Evolutionary conservation across 805 yeast species (phyloP).

Genomic region (Sugiyamaella chiloensis): DNA sequence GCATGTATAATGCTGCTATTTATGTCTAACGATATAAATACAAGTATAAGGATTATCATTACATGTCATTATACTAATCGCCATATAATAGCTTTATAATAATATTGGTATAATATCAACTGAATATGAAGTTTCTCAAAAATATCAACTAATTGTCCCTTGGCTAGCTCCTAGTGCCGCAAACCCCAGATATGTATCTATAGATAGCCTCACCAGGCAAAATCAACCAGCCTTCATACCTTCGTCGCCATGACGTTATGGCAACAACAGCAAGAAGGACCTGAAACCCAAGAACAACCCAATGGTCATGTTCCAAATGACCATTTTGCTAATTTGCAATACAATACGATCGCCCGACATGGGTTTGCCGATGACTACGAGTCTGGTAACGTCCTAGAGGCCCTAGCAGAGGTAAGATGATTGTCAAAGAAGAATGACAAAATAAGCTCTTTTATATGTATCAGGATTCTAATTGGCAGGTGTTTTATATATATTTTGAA

Average conservation of each 20-base stretch:
- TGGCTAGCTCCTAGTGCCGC: too few relatives aligned
- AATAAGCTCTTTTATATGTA: not conserved
- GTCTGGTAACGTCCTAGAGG: slow-evolving; percentile 47
- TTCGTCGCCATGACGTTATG: slow-evolving; percentile 2
- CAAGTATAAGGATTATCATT: too few relatives aligned
- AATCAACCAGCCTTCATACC: not conserved
- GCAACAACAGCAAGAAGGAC: not conserved
- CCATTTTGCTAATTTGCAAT: slow-evolving; percentile 18
- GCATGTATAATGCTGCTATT: too few relatives aligned
- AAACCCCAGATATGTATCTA: too few relatives aligned
- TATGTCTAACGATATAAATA: too few relatives aligned
- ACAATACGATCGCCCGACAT: slow-evolving; percentile 47
- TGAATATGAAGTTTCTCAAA: too few relatives aligned
- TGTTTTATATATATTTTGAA: slow-evolving; percentile 80
- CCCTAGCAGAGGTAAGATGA: slow-evolving; percentile 44
- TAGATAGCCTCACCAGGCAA: slow-evolving; percentile 6
- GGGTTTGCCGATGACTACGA: slow-evolving; percentile 59
- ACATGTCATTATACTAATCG: too few relatives aligned
- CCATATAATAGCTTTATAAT: too few relatives aligned
- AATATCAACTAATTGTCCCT: too few relatives aligned
- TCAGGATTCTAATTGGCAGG: too few relatives aligned
- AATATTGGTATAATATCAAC: too few relatives aligned
- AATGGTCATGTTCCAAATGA: slow-evolving; percentile 1
- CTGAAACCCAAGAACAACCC: not conserved
- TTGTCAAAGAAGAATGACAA: too few relatives aligned